Evolutionary conservation across 2,329 filamentous ascomycete genomes (phyloP).

Genomic region (Coniochaeta sp.): DNA sequence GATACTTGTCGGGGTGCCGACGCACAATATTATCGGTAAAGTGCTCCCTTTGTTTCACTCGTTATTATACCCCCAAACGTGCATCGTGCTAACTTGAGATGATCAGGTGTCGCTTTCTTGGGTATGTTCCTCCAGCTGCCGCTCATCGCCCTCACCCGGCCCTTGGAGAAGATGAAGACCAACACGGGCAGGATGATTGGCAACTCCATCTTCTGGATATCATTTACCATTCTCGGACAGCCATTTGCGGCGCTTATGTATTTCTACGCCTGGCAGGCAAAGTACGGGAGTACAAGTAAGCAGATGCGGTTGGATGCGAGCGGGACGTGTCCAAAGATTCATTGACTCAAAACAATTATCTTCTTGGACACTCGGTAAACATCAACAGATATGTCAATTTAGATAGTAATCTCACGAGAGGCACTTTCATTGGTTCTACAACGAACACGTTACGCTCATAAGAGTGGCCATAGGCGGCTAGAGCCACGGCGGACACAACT

Average conservation of each 20-base stretch:
- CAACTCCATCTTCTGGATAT: constrained; percentile 94
- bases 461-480: neutral
- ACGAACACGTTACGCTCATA: neutral
- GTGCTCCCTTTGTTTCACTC: constrained; percentile 18
- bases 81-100: neutral
- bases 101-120: constrained; percentile 82
- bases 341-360: neutral
- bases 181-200: constrained; percentile 72
- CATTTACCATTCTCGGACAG: constrained; percentile 92
- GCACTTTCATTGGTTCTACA: neutral
- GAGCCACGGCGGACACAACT: neutral
- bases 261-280: constrained; percentile 98
- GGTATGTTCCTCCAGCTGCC: constrained; percentile 94
- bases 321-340: neutral
- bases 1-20: constrained; percentile 85
- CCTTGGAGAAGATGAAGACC: constrained; percentile 70
- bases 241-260: constrained; percentile 88
- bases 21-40: constrained; percentile 89
- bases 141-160: constrained; percentile 72
- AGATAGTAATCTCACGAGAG: neutral
- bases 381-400: neutral
- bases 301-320: neutral
- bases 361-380: neutral
- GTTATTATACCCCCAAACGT: too few species aligned
- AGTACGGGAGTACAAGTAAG: constrained; percentile 77